Conservation (phyloP, 495 filamentous ascomycete genomes). For the Lasiosphaeria miniovina region DNA sequence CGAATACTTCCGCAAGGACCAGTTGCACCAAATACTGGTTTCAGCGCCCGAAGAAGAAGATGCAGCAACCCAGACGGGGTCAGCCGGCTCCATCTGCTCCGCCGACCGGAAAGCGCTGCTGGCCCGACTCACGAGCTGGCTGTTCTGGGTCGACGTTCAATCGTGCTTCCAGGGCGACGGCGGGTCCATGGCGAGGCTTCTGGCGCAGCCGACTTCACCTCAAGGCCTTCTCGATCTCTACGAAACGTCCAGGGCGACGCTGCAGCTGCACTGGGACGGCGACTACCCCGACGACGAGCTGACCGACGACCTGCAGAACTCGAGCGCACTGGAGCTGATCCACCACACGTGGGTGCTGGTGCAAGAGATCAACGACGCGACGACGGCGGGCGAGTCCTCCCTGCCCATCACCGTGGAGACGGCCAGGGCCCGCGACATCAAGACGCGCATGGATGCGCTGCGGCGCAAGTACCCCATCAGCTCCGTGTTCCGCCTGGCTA, state of each 20-base stretch:
- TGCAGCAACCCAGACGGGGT: neutral
- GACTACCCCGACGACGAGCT: constrained; percentile 47
- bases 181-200: constrained; percentile 23
- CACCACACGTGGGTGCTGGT: constrained; percentile 41
- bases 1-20: constrained; percentile 9
- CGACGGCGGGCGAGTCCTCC: neutral
- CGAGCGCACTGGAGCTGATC: constrained; percentile 26
- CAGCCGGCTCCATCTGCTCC: neutral
- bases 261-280: constrained; percentile 35
- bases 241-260: constrained; percentile 17
- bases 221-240: constrained; percentile 21
- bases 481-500: constrained; percentile 33
- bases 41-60: neutral
- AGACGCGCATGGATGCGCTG: constrained; percentile 17
- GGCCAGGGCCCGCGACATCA: constrained; percentile 13
- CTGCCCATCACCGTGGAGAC: constrained; percentile 1
- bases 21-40: constrained; percentile 11
- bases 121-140: constrained; percentile 28
- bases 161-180: constrained; percentile 25
- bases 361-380: constrained; percentile 30
- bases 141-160: constrained; percentile 29
- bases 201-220: constrained; percentile 6
- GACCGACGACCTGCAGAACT: constrained; percentile 49
- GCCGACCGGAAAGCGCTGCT: constrained; percentile 15
- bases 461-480: constrained; percentile 21